Conservation (phyloP, 2,329 filamentous ascomycete species). For the Penicillium decumbens region DNA sequence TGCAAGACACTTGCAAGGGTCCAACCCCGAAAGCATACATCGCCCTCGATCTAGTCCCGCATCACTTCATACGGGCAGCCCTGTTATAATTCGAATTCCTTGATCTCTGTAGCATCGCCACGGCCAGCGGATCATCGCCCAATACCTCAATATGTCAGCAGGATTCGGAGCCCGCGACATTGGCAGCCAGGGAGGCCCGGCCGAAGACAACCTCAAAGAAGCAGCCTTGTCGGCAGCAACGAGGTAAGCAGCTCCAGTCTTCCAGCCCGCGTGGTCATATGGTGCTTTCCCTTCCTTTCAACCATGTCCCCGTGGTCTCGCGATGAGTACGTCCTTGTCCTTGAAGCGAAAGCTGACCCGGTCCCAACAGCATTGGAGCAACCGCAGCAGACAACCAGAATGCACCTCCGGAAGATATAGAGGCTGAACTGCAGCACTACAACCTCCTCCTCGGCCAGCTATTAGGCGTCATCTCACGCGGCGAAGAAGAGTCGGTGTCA, state of each 20-base stretch:
- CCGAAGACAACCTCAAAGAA: not conserved
- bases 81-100: not conserved
- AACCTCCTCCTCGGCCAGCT: conserved; percentile 25
- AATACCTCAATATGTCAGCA: not conserved
- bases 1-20: not conserved
- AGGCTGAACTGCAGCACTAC: conserved; percentile 19
- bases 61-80: not conserved
- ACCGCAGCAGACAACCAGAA: not conserved
- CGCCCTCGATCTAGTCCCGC: not conserved
- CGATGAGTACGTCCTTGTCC: not conserved
- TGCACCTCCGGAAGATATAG: not conserved
- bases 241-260: not conserved
- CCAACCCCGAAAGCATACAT: not conserved
- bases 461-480: conserved; percentile 22
- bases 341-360: not conserved
- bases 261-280: not conserved
- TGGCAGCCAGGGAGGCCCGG: not conserved
- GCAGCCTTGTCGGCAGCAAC: not conserved
- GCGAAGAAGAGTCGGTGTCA: conserved; percentile 21
- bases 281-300: not conserved
- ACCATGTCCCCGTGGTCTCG: not conserved
- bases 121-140: not conserved
- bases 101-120: not conserved
- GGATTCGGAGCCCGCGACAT: not conserved
- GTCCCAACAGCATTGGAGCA: not conserved